These are phyloP conservation scores for Moricandia moricandioides DNA, from an alignment of 345 rosid genomes.

Conservation along the genomic window DNA sequence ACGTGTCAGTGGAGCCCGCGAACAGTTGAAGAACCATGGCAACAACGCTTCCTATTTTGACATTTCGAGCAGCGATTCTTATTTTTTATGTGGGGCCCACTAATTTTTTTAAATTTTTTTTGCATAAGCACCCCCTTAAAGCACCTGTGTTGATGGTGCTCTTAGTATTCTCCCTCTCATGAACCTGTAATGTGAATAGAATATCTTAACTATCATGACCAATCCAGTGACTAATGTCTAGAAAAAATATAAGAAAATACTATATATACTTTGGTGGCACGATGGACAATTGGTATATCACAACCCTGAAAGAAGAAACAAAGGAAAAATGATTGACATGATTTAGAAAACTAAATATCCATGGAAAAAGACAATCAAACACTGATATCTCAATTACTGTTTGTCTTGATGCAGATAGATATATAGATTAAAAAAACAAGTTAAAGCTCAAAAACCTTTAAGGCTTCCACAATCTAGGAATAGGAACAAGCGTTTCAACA, in stretches of 20 bases:
- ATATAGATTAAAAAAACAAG: background rate
- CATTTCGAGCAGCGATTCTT: no score
- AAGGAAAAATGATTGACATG: background rate
- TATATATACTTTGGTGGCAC: conserved; percentile 92
- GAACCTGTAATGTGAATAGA: conserved; percentile 51
- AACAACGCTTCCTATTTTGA: no score
- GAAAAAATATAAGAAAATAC: background rate
- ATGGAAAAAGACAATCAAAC: background rate
- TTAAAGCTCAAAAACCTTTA: background rate
- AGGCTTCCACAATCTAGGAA: background rate
- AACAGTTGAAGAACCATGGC: no score
- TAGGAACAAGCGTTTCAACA: background rate
- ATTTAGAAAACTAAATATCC: background rate
- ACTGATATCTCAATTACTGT: no score
- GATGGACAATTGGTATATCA: conserved; percentile 93
- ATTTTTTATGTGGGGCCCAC: no score
- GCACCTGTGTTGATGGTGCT: no score
- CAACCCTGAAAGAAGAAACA: conserved; percentile 59
- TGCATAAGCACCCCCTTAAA: no score
- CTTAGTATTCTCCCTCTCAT: conserved; percentile 74
- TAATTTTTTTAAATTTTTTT: no score
- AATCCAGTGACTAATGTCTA: background rate
- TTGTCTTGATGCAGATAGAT: background rate
- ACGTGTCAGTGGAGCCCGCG: no score
- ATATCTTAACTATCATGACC: background rate